Evolutionary conservation across 1,284 basidiomycete species (phyloP), one percentile per base, ranked within the genome.

Genomic region (Puccinia novopanici): DNA sequence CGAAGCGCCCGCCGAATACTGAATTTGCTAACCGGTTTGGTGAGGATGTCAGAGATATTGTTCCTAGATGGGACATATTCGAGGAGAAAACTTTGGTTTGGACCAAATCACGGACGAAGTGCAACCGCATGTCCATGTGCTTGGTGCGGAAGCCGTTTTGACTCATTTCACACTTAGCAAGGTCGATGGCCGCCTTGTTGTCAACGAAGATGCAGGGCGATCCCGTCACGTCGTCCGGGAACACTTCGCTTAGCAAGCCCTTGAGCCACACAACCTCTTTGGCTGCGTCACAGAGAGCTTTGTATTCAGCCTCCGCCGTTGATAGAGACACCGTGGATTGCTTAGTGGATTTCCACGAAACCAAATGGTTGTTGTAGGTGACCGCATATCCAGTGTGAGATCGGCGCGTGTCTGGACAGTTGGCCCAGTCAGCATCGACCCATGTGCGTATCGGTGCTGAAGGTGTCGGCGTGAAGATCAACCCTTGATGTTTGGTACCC

Each of bases 291-390:
- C 48, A 45, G 3, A 78, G 34, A 0, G 65, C 48, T 45, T 67
- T 78, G 42, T 78, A 78, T 30, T 75, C 74, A 1, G 55, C 74
- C 10, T 70, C 67, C 8, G 67, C 12, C 6, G 67, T 15, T 5
- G 67, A 70, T 45, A 70, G 48, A 3, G 37, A 40, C 3, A 70
- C 67, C 5, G 48, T 48, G 24, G 34, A 17, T 70, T n/a, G n/a
- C n/a, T n/a, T n/a, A n/a, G n/a, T n/a, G n/a, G n/a, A n/a, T n/a
- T n/a, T n/a, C n/a, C n/a, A 42, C 6, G 24, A 37, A 13, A 70
- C 24, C 12, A 45, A 17, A 27, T 48, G 40, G 5, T 45, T 6
- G n/a, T 34, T 37, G 13, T 42, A 13, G 19, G 10, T 70, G 15
- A 45, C 30, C 12, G 45, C 6, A 42, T 70, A 70, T 3, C 67